A percentile compares a stretch with the other conserved stretches of the same genome.
These are phyloP conservation scores for Ceratocystiopsis sp. DNA, from an alignment of 2,329 filamentous ascomycete species.

Conservation along the genomic window DNA sequence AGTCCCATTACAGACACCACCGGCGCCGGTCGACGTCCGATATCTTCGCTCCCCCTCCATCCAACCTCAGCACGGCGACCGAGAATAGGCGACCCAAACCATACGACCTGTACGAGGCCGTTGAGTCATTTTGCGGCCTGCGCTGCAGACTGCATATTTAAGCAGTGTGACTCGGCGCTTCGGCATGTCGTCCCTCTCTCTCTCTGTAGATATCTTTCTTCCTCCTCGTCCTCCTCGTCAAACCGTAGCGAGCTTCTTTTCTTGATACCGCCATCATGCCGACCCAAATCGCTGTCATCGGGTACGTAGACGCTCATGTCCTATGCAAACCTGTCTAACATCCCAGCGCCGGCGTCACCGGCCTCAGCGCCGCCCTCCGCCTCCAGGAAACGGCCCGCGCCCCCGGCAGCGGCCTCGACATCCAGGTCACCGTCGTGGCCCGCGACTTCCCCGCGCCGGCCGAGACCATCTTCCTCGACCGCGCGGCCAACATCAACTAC, in stretches of 20 bases:
- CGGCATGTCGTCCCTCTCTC: background rate
- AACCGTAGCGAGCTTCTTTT: background rate
- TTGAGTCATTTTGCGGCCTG: no score
- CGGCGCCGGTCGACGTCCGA: no score
- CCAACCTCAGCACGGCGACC: no score
- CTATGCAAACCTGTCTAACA: background rate
- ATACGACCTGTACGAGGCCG: no score
- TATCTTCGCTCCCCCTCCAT: no score
- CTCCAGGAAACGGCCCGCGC: constrained; percentile 22
- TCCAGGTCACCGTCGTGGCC: constrained; percentile 25
- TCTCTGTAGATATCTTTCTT: background rate
- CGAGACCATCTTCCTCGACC: constrained; percentile 22
- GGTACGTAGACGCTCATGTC: background rate
- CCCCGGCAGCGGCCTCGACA: background rate
- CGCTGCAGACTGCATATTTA: no score
- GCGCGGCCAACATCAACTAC: constrained; percentile 27
- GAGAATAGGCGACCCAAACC: no score
- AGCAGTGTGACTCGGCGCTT: no score
- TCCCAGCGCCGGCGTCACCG: constrained; percentile 34
- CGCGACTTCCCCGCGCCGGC: constrained; percentile 29
- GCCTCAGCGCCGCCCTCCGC: constrained; percentile 29
- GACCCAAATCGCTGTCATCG: constrained; percentile 4
- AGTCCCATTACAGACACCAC: no score
- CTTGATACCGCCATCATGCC: background rate
- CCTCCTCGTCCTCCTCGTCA: no score